Percentiles rank a stretch among this genome's conserved stretches.
These are phyloP conservation scores for Gonapodya prolifera DNA, from an alignment of 192 early-diverging fungal genomes.

Conservation along the genomic window DNA sequence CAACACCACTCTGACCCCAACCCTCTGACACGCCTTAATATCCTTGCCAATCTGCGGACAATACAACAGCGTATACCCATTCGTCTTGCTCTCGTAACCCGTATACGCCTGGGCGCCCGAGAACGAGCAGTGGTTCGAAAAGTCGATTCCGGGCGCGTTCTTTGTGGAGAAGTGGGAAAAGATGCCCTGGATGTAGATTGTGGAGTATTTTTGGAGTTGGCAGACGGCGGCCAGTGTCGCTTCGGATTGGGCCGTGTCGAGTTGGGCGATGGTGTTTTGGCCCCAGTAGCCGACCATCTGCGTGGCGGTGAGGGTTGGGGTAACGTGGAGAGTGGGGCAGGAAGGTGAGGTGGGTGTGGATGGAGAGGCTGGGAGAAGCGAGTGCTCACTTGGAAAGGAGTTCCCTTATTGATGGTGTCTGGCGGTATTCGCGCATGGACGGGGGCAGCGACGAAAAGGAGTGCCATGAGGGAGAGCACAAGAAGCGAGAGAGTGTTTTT, in stretches of 20 bases:
- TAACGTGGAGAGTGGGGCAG: too few species aligned
- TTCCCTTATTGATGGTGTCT: too few species aligned
- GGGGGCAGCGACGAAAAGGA: too few species aligned
- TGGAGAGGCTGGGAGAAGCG: too few species aligned
- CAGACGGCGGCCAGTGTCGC: constrained; percentile 18
- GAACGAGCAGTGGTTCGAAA: constrained; percentile 50
- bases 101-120: too few species aligned
- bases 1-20: constrained; percentile 59
- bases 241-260: constrained; percentile 13
- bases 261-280: too few species aligned
- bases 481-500: too few species aligned
- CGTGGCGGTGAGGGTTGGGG: not conserved
- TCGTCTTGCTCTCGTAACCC: too few species aligned
- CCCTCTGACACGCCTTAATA: constrained; percentile 53
- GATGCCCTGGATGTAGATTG: constrained; percentile 18
- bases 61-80: constrained; percentile 49
- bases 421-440: too few species aligned
- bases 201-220: constrained; percentile 11
- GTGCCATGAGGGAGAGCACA: too few species aligned
- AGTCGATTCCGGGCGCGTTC: constrained; percentile 47
- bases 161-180: constrained; percentile 48
- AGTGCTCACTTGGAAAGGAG: too few species aligned
- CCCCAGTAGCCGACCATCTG: constrained; percentile 25
- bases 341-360: too few species aligned
- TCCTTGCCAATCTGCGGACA: constrained; percentile 56